Base-by-base conservation (phyloP, 176 grass and related monocot species). In the Lolium perenne region DNA sequence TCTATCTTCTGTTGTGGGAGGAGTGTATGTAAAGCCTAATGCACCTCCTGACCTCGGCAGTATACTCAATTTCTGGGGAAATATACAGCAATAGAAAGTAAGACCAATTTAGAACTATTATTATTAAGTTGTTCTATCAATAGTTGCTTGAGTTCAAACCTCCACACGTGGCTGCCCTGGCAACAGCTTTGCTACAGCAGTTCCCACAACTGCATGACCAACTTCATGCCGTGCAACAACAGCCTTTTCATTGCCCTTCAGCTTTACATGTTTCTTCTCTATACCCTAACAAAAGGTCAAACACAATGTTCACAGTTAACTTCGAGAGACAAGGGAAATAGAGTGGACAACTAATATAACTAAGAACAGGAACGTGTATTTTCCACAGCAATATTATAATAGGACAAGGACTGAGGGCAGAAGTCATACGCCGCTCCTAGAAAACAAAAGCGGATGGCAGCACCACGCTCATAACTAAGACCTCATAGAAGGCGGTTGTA, bases 221-320 rank as follows among this genome's bases (percentile, higher is more conserved):
- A 91, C 97, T 88, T 99, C 97, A 91, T 97, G 97, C 18, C 97
- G 88, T 21, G 97, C 97, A 87, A 99, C 97, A 91, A 97, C 94
- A 85, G 82, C 97, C 62, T 97, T 99, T 84, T 99, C 97, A 88
- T 73, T 88, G 80, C 97, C 97, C 85, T 93, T 93, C 63, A 99
- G 82, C 51, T 94, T 97, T 83, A 92, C 92, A 93, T 97, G 97
- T 45, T 99, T 97, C 85, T 99, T 99, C 90, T 99, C 97, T 94
- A 99, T 99, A 43, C 97, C 97, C 97, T 97, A 86, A 89, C 56
- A 7, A 38, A 66, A 65, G 7, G 6, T 38, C 13, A 66, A 80
- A 74, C 16, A 63, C 47, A 70, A 59, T 54, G 15, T 88, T 54
- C 62, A 81, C 72, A 41, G 65, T 91, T 57, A 91, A 65, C 18